Evolutionary conservation across 1,284 basidiomycete species (phyloP), one percentile per base, ranked within the genome.

Genomic region (Clitocybe nebularis): DNA sequence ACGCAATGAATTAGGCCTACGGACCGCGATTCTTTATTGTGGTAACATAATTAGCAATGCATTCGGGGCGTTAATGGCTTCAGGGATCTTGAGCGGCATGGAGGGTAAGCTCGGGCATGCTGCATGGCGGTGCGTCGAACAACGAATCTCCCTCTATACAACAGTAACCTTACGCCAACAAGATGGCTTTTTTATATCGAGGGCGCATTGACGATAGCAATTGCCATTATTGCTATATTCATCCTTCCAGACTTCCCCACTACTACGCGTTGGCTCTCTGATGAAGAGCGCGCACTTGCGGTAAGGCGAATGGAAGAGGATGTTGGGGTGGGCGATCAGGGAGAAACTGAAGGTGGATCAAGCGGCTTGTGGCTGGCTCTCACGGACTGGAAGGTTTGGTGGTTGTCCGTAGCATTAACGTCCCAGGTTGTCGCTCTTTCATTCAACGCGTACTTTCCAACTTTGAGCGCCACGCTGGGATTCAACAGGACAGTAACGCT

Each of bases 31-130:
- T 37, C 73, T 93, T 11, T 81, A 77, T 46, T 81, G 77, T 51
- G 87, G 87, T 5, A 79, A 71, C 56, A 68, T 92, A 38, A 79
- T 90, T 49, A 84, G 81, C 46, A 93, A 90, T 64, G 89, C 88
- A 1, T 91, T 92, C 57, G 88, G 89, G 10, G 72, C 85, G 0
- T 68, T 92, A n/a, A 76, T 92, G 41, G 87, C 85, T 6, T 87
- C 84, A 7, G 81, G 75, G 3, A 85, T 87, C 43, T 66, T 89
- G 46, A 66, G 71, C 43, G 69, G 71, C 20, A 89, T 89, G 84
- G 71, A 89, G 44, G 83, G 80, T 5, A 68, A 69, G 33, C 63
- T 83, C 1, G 88, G 88, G 0, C 76, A 80, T 40, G 69, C 83
- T 1, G 87, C 85, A 1, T 93, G 90, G 89, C 68, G 84, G 74